A percentile compares a stretch with the other conserved stretches of the same genome.
Evolutionary conservation across 2,329 filamentous ascomycete genomes (phyloP).

Genomic region (Tympanopsis confertula): DNA sequence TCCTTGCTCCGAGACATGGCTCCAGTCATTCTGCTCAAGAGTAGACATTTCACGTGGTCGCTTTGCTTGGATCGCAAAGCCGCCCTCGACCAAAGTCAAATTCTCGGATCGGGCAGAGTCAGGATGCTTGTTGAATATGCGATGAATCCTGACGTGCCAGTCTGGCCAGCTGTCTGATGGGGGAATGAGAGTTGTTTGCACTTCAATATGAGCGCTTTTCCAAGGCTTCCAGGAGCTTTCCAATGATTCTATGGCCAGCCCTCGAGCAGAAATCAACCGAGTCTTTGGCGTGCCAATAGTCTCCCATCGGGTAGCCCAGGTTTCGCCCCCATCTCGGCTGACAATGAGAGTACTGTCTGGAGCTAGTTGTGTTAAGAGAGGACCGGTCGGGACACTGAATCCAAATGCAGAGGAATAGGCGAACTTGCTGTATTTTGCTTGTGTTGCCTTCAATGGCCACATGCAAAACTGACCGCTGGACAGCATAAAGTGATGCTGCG

Average conservation of each 20-base stretch:
- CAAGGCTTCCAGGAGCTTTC: constrained; percentile 4
- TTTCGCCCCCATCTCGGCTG: constrained; percentile 9
- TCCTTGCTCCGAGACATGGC: not conserved
- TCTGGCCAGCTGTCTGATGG: constrained; percentile 5
- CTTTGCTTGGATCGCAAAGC: constrained; percentile 5
- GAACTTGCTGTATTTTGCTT: constrained; percentile 34
- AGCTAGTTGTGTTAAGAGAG: constrained; percentile 15
- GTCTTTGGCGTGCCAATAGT: constrained; percentile 5
- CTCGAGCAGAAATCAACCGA: not conserved
- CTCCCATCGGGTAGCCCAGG: constrained; percentile 11
- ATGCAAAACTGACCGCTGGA: constrained; percentile 24
- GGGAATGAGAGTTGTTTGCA: constrained; percentile 6
- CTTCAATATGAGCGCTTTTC: constrained; percentile 2
- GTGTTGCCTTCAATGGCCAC: constrained; percentile 23
- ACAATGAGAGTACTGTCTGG: constrained; percentile 12
- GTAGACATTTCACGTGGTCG: not conserved
- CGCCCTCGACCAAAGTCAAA: constrained; percentile 3
- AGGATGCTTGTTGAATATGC: not conserved
- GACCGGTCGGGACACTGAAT: constrained; percentile 28
- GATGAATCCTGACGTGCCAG: constrained; percentile 7
- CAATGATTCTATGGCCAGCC: not conserved
- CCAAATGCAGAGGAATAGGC: constrained; percentile 34
- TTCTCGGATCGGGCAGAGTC: not conserved
- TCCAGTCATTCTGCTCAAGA: not conserved
- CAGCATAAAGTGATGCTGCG: constrained; percentile 27